These are phyloP conservation scores for Phaeophleospora eucalypticola DNA, from an alignment of 2,329 filamentous ascomycete species.

Conservation along the genomic window DNA sequence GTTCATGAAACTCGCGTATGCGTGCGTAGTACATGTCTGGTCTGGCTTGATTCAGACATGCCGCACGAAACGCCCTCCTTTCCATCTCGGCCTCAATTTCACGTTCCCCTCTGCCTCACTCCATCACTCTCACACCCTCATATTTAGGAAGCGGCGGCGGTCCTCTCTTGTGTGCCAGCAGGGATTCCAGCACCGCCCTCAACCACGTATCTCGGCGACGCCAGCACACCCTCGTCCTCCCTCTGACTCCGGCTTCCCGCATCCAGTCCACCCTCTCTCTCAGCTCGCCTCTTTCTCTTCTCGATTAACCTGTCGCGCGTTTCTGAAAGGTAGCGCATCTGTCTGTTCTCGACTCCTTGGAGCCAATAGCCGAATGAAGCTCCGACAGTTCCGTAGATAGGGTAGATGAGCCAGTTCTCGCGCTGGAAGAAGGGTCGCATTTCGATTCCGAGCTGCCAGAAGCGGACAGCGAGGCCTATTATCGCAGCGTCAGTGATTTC, in stretches of 20 bases:
- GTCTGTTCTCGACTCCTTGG: constrained; percentile 79
- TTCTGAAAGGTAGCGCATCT: constrained; percentile 70
- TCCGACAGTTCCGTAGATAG: constrained; percentile 77
- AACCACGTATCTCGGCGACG: constrained; percentile 14
- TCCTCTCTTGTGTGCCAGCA: constrained; percentile 12
- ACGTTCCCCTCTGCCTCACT: too few species aligned
- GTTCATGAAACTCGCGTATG: not conserved
- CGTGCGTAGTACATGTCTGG: not conserved
- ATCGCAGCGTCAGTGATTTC: constrained; percentile 9
- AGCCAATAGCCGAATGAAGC: constrained; percentile 97
- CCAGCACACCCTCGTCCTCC: constrained; percentile 31
- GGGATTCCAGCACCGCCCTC: constrained; percentile 12
- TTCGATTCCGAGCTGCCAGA: constrained; percentile 97
- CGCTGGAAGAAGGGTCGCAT: constrained; percentile 92
- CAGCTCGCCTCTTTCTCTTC: constrained; percentile 77
- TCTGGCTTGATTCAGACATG: not conserved
- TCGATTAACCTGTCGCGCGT: constrained; percentile 78
- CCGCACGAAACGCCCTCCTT: not conserved
- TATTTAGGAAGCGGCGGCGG: constrained; percentile 13
- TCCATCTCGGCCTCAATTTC: too few species aligned
- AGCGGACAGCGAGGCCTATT: constrained; percentile 80
- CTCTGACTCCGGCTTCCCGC: constrained; percentile 30
- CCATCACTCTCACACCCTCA: not conserved
- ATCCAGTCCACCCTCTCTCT: constrained; percentile 51
- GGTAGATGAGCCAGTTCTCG: constrained; percentile 84